Conservation (phyloP, 768 basidiomycete species). For the Tremella fuciformis region DNA sequence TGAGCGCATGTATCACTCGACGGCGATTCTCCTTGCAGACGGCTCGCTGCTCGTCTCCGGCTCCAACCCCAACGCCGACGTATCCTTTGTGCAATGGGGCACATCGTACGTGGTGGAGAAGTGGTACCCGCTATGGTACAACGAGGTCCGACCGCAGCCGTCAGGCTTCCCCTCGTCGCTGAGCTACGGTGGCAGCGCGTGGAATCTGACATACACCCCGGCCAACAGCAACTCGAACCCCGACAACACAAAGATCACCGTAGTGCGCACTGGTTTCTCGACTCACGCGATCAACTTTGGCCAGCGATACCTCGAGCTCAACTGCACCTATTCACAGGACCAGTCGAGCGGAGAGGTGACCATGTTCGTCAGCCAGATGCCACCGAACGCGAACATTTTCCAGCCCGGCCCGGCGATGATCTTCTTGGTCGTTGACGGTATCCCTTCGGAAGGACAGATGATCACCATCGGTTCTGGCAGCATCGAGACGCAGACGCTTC, state of each 20-base stretch:
- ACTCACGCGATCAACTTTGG: conserved; percentile 59
- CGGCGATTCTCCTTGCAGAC: conserved; percentile 80
- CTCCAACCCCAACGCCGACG: conserved; percentile 70
- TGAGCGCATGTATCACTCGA: conserved; percentile 85
- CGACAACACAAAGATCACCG: conserved; percentile 63
- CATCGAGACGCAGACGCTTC: conserved; percentile 35
- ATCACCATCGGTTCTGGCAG: conserved; percentile 42
- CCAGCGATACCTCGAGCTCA: conserved; percentile 76
- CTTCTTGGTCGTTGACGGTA: conserved; percentile 48
- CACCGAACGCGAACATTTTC: conserved; percentile 67
- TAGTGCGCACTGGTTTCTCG: conserved; percentile 69
- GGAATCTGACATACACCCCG: conserved; percentile 71
- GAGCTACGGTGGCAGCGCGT: conserved; percentile 75
- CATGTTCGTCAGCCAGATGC: conserved; percentile 76
- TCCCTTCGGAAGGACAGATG: conserved; percentile 42
- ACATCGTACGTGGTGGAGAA: conserved; percentile 83
- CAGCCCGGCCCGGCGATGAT: conserved; percentile 54
- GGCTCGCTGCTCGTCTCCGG: conserved; percentile 84
- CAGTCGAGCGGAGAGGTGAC: conserved; percentile 68
- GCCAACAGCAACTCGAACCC: conserved; percentile 67
- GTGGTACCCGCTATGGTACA: conserved; percentile 90
- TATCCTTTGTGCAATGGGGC: conserved; percentile 54
- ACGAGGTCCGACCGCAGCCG: conserved; percentile 63
- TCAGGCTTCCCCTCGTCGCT: conserved; percentile 68
- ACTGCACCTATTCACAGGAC: conserved; percentile 78